phyloP scores from a whole-genome alignment of 495 filamentous ascomycete genomes.

The Lindgomyces ingoldianus region DNA sequence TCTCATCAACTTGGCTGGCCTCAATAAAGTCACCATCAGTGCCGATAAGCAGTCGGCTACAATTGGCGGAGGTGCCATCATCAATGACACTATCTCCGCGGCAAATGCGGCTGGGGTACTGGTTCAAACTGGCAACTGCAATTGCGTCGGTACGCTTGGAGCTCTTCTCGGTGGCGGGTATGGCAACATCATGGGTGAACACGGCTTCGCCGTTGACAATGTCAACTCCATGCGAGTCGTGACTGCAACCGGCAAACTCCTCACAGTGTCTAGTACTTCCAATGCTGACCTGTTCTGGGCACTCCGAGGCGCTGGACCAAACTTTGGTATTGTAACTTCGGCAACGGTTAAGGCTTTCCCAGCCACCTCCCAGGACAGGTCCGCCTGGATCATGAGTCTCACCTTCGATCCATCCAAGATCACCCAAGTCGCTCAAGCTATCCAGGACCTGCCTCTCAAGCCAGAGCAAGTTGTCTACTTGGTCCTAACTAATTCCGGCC shows the following conservation, averaged over 20 bases:
- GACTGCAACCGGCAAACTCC: conserved; percentile 51
- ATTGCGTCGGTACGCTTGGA: conserved; percentile 55
- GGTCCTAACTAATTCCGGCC: not conserved
- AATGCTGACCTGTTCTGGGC: conserved; percentile 46
- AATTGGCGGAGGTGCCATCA: conserved; percentile 55
- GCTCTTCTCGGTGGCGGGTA: conserved; percentile 60
- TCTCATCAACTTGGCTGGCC: conserved; percentile 56
- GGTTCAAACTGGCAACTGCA: conserved; percentile 21
- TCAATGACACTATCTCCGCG: conserved; percentile 56
- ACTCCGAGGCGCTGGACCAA: conserved; percentile 42
- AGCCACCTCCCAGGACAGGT: not conserved
- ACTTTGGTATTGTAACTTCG: conserved; percentile 44
- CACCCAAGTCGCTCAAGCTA: conserved; percentile 1
- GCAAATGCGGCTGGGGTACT: conserved; percentile 50
- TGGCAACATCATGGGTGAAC: conserved; percentile 52
- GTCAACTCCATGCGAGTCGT: conserved; percentile 52
- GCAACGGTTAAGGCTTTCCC: conserved; percentile 19
- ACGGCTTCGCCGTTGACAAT: conserved; percentile 57
- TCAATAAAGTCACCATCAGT: conserved; percentile 54
- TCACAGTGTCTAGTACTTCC: conserved; percentile 44
- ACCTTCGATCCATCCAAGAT: conserved; percentile 11
- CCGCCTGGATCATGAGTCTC: conserved; percentile 6
- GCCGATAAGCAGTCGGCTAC: conserved; percentile 47
- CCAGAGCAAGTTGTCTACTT: conserved; percentile 19
- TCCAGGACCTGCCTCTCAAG: conserved; percentile 19